Conservation (phyloP, 169 alveolate genomes). For the Cryptosporidium tyzzeri region DNA sequence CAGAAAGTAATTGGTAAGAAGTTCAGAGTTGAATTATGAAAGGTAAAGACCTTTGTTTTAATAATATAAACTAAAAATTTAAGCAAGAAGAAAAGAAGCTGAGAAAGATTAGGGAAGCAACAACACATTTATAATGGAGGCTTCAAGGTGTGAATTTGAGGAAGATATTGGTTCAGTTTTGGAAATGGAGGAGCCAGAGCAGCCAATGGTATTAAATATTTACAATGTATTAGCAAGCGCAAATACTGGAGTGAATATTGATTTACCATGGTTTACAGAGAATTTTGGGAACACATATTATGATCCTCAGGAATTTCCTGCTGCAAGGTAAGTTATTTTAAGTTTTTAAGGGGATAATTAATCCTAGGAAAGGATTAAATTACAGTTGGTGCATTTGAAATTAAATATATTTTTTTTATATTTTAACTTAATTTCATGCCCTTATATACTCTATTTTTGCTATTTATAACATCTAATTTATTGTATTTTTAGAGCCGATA, state of each 20-base stretch:
- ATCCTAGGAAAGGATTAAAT: not conserved
- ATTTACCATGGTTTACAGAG: conserved; percentile 56
- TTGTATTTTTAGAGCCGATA: conserved; percentile 39
- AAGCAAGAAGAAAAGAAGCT: not conserved
- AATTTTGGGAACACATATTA: conserved; percentile 69
- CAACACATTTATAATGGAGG: not conserved
- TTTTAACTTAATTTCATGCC: not conserved
- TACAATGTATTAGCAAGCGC: conserved; percentile 74
- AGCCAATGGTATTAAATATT: conserved; percentile 63
- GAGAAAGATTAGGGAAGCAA: not conserved
- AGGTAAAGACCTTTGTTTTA: not conserved
- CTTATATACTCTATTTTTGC: not conserved
- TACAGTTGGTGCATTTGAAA: too few species aligned
- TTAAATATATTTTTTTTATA: too few species aligned
- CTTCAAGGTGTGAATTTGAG: conserved; percentile 31
- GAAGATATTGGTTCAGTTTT: conserved; percentile 35
- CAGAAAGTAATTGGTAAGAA: not conserved
- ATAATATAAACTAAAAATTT: not conserved
- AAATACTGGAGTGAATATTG: conserved; percentile 53
- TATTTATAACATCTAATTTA: not conserved
- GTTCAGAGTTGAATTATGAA: not conserved
- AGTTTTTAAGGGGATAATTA: not conserved
- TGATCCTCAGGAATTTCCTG: conserved; percentile 75
- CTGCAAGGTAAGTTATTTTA: conserved; percentile 69
- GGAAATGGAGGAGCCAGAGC: conserved; percentile 48